Percentiles rank a stretch among this genome's conserved stretches.
Conservation (phyloP, 768 basidiomycete genomes). For the Xerocomus spinulosus region DNA sequence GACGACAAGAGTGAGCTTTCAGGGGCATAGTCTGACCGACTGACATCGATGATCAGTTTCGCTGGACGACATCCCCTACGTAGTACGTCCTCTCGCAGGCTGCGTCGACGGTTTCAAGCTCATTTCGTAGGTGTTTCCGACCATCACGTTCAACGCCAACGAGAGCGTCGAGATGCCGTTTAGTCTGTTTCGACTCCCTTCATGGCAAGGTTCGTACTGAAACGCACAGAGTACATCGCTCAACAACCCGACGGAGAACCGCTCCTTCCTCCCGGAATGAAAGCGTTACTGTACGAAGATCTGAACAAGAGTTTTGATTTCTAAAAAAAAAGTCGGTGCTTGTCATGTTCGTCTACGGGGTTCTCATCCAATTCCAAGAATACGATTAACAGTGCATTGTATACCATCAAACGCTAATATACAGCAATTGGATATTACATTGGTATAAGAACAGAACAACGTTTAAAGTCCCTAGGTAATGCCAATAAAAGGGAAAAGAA, state of each 20-base stretch:
- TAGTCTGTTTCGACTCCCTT: slow-evolving; percentile 44
- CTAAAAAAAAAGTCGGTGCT: not conserved
- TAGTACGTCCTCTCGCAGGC: slow-evolving; percentile 40
- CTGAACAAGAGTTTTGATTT: slow-evolving; percentile 79
- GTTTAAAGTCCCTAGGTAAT: slow-evolving; percentile 8
- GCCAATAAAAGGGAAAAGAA: not conserved
- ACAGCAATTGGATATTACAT: slow-evolving; percentile 23
- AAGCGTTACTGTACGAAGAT: slow-evolving; percentile 76
- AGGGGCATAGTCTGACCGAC: no score
- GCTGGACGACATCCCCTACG: slow-evolving; percentile 67
- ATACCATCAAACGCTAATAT: slow-evolving; percentile 13
- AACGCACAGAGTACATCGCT: slow-evolving; percentile 43
- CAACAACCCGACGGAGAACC: slow-evolving; percentile 52
- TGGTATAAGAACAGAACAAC: slow-evolving; percentile 9
- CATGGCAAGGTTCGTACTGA: not conserved
- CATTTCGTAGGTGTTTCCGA: slow-evolving; percentile 72
- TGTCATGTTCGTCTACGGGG: not conserved
- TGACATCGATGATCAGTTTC: slow-evolving; percentile 37
- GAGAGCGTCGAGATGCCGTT: slow-evolving; percentile 99
- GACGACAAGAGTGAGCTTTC: slow-evolving; percentile 40
- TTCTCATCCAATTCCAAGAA: not conserved
- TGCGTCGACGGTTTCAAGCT: not conserved
- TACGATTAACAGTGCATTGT: not conserved
- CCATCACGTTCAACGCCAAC: slow-evolving; percentile 77
- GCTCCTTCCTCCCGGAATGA: slow-evolving; percentile 86